These are phyloP conservation scores for Plasmopara viticola DNA, from an alignment of 352 stramenopile genomes.

Conservation along the genomic window DNA sequence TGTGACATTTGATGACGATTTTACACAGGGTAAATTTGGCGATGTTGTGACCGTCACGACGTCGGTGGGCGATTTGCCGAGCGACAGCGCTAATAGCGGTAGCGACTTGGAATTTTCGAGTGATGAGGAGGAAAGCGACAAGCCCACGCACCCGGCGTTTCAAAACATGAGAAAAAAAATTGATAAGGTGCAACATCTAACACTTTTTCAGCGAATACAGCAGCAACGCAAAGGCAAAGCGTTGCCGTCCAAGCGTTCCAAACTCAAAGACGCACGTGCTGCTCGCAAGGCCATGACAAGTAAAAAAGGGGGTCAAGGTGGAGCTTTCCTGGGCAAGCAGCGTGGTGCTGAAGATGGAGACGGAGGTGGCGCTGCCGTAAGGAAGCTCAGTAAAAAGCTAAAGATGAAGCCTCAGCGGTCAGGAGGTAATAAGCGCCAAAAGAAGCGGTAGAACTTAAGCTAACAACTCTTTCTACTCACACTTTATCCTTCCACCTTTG, in stretches of 20 bases:
- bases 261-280: slow-evolving; percentile 71
- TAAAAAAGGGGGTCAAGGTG: slow-evolving; percentile 30
- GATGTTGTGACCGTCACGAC: slow-evolving; percentile 84
- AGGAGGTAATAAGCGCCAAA: slow-evolving; percentile 30
- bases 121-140: slow-evolving; percentile 32
- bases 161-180: slow-evolving; percentile 33
- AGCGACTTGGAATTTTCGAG: slow-evolving; percentile 53
- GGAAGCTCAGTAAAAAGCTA: slow-evolving; percentile 31
- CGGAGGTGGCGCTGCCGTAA: slow-evolving; percentile 11
- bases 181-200: slow-evolving; percentile 61
- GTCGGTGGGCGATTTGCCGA: slow-evolving; percentile 68
- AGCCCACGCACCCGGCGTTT: slow-evolving; percentile 20
- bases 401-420: slow-evolving; percentile 32
- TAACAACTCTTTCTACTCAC: slow-evolving; percentile 2
- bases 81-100: slow-evolving; percentile 70
- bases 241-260: slow-evolving; percentile 74
- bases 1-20: slow-evolving; percentile 71
- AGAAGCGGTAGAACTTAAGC: slow-evolving; percentile 29
- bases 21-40: slow-evolving; percentile 82
- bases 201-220: slow-evolving; percentile 86
- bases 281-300: slow-evolving; percentile 62
- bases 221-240: slow-evolving; percentile 75
- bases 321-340: slow-evolving; percentile 23
- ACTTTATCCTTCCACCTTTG: not conserved
- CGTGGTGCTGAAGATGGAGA: slow-evolving; percentile 25